Conservation (phyloP, 2,329 filamentous ascomycete genomes). For the Talaromyces sp. region DNA sequence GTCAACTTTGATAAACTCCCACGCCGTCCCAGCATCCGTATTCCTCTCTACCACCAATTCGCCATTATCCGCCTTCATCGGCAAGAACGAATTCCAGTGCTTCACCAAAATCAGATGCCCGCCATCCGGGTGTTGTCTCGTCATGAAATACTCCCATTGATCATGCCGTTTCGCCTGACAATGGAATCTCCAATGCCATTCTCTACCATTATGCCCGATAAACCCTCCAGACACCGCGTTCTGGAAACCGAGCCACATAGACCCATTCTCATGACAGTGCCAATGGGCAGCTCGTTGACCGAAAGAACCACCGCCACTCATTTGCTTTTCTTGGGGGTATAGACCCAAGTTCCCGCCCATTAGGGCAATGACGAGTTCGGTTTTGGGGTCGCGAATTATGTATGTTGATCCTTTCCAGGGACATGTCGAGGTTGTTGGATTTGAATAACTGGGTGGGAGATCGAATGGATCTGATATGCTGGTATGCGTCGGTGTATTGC, state of each 20-base stretch:
- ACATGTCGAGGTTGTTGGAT: neutral
- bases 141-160: neutral
- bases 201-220: conserved; percentile 4
- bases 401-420: neutral
- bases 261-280: neutral
- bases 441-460: neutral
- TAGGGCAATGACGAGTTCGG: neutral
- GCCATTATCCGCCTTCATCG: neutral
- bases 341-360: neutral
- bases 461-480: neutral
- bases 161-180: neutral
- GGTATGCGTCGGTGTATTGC: neutral
- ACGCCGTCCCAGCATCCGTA: neutral
- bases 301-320: neutral
- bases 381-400: neutral
- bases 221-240: neutral
- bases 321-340: neutral
- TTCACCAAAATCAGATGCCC: neutral
- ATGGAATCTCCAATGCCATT: neutral
- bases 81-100: neutral
- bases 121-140: neutral
- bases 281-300: neutral
- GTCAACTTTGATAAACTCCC: neutral
- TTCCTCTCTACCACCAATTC: neutral
- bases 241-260: neutral